Percentiles rank a stretch among this genome's conserved stretches.
Conservation (phyloP, 2,329 filamentous ascomycete genomes). For the Alternaria hordeiaustralica region DNA sequence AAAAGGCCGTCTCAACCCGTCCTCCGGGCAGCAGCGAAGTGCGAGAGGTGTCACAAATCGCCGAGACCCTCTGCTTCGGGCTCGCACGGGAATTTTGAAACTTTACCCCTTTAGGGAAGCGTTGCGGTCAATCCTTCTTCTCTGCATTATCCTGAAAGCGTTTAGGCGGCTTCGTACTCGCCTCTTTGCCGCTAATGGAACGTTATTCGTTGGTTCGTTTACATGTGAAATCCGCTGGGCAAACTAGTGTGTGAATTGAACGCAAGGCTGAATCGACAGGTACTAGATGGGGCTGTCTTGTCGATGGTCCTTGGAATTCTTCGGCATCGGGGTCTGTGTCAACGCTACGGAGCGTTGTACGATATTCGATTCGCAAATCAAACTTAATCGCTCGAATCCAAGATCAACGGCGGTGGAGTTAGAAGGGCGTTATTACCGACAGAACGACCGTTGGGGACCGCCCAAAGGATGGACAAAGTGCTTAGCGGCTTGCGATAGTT, state of each 20-base stretch:
- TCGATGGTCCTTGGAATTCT: not conserved
- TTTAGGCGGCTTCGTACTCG: conserved; percentile 11
- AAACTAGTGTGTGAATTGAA: not conserved
- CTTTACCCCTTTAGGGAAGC: conserved; percentile 17
- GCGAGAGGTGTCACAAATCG: conserved; percentile 4
- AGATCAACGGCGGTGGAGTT: conserved; percentile 1
- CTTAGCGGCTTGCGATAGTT: conserved; percentile 22
- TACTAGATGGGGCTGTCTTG: not conserved
- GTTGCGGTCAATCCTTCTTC: conserved; percentile 12
- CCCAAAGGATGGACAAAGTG: conserved; percentile 14
- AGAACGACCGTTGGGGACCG: conserved; percentile 18
- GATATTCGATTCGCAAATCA: not conserved
- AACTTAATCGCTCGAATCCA: conserved; percentile 4
- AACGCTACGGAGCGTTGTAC: not conserved
- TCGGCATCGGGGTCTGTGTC: not conserved
- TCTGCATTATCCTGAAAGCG: conserved; percentile 4
- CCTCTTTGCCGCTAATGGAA: not conserved
- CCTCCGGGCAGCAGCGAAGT: not conserved
- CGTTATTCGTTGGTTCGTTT: conserved; percentile 16
- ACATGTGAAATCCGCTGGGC: conserved; percentile 1
- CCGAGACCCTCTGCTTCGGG: conserved; percentile 10
- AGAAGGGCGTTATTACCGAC: conserved; percentile 7
- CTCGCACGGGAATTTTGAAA: conserved; percentile 9
- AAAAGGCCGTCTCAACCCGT: not conserved
- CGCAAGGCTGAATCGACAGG: conserved; percentile 11